These are phyloP conservation scores for Penicillium paxilli DNA, from an alignment of 495 filamentous ascomycete species.

Conservation along the genomic window DNA sequence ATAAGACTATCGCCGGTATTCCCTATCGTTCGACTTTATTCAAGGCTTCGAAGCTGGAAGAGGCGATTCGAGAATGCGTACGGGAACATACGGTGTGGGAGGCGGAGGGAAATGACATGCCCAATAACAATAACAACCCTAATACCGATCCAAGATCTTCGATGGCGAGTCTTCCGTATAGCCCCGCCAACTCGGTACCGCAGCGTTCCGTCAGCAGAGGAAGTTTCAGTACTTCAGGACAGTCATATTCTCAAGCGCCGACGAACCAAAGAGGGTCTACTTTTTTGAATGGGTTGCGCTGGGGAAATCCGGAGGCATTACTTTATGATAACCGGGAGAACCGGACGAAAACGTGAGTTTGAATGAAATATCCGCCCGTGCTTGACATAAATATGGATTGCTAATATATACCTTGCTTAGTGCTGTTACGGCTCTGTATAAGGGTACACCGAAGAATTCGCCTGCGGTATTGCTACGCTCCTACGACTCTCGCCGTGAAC, in stretches of 20 bases:
- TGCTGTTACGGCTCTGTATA: constrained; percentile 89
- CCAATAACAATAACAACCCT: constrained; percentile 16
- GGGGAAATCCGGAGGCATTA: constrained; percentile 59
- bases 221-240: constrained; percentile 39
- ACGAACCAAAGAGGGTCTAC: constrained; percentile 35
- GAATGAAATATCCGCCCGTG: neutral
- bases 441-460: constrained; percentile 67
- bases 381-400: neutral
- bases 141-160: constrained; percentile 32
- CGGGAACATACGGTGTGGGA: constrained; percentile 80
- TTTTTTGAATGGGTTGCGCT: constrained; percentile 46
- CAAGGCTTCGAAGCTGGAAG: constrained; percentile 93
- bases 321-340: constrained; percentile 83
- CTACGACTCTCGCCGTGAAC: constrained; percentile 91
- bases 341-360: constrained; percentile 85
- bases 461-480: constrained; percentile 77
- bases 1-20: constrained; percentile 95
- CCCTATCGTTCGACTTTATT: constrained; percentile 91
- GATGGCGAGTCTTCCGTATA: constrained; percentile 39
- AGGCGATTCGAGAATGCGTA: constrained; percentile 89
- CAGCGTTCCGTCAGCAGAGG: constrained; percentile 48
- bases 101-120: constrained; percentile 72
- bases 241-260: constrained; percentile 28
- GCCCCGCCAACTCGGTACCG: constrained; percentile 32
- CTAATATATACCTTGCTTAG: constrained; percentile 46